Conservation (phyloP, 2,329 filamentous ascomycete species). For the Malbranchea zuffiana region DNA sequence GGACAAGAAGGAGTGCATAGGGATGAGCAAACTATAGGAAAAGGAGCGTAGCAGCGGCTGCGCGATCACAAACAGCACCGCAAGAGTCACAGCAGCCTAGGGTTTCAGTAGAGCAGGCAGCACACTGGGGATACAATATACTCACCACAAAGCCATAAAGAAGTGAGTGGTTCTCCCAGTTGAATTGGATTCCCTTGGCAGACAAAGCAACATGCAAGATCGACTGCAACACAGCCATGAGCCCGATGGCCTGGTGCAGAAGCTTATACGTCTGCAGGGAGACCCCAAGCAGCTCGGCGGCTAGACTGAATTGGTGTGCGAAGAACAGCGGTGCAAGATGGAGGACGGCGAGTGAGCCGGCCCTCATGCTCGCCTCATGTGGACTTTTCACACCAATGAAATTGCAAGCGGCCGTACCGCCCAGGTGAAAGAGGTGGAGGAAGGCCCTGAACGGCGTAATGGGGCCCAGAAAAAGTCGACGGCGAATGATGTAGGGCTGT, state of each 20-base stretch:
- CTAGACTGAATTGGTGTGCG: not conserved
- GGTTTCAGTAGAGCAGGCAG: not conserved
- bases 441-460: not conserved
- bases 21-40: no score
- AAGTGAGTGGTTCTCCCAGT: not conserved
- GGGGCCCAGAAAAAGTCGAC: not conserved
- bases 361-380: not conserved
- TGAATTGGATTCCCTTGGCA: not conserved
- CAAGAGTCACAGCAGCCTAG: conserved; percentile 1
- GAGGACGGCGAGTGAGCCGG: not conserved
- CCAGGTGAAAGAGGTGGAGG: not conserved
- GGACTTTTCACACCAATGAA: not conserved
- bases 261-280: not conserved
- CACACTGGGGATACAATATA: not conserved
- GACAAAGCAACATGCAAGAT: no score
- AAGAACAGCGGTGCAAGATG: not conserved
- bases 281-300: not conserved
- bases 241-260: not conserved
- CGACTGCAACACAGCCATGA: conserved; percentile 1
- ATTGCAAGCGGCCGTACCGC: not conserved
- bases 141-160: conserved; percentile 1
- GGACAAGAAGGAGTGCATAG: no score
- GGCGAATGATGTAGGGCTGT: not conserved
- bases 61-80: no score
- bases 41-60: no score